Base-by-base conservation (phyloP, 352 stramenopile genomes). In the Plasmopara viticola region DNA sequence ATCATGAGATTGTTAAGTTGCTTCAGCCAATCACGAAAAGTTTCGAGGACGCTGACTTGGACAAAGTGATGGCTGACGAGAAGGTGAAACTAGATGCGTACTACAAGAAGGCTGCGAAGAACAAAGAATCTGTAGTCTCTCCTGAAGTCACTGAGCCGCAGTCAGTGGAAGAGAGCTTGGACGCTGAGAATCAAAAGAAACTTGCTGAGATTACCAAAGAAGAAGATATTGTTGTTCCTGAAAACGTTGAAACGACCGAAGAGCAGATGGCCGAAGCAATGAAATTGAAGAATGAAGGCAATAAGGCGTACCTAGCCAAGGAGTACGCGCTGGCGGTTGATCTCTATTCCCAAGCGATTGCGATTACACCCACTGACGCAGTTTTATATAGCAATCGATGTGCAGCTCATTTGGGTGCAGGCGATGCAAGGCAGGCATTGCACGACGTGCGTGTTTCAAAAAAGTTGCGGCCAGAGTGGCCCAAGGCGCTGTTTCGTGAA, bases 331-430 rank as follows among this genome's bases (percentile, higher is more conserved):
- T 51, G 2, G 71, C 78, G 30, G 69, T 89, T 13, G 68, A 74
- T 5, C 46, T 71, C 0, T 91, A 91, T 70, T 69, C 81, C 18
- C 41, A 86, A 54, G 78, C 81, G 17, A 77, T 92, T 18, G 73
- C 48, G 9, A 52, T 90, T 39, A 86, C 54, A 49, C 69, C 79
- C 0, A 62, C 71, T 5, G 78, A 92, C 44, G 49, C 74, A 0
- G 66, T 82, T 48, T 59, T 92, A 7, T 92, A 88, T 60, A 90
- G 78, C 62, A 92, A 92, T 63, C 82, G 82, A n/a, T 89, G 82
- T 38, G 82, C 82, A 0, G 78, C 79, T 34, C 61, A 86, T 31
- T 48, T 90, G n/a, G 72, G 69, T 5, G 74, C 70, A 0, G 66
- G 68, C 6, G 66, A 87, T 18, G 66, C 82, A 7, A 75, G 78